These are phyloP conservation scores for Massarina eburnea DNA, from an alignment of 2,329 filamentous ascomycete species.

Conservation along the genomic window DNA sequence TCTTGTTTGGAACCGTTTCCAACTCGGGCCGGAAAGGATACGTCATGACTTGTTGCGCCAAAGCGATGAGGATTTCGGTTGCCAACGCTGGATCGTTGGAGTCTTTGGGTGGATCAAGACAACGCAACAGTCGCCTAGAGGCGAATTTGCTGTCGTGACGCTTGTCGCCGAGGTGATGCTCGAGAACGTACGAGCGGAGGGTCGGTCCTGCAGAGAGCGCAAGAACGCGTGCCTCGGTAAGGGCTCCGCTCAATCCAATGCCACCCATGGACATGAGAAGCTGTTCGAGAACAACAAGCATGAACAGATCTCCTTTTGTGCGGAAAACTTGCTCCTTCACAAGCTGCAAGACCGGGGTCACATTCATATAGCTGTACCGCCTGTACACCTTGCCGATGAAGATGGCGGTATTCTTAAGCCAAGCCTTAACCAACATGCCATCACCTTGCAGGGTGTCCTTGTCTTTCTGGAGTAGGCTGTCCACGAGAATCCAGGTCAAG, in stretches of 20 bases:
- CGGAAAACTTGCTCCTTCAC: constrained; percentile 78
- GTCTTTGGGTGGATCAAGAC: constrained; percentile 61
- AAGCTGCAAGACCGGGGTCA: constrained; percentile 84
- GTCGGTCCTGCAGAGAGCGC: constrained; percentile 85
- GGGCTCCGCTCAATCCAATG: constrained; percentile 81
- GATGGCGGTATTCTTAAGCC: constrained; percentile 86
- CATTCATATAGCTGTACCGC: constrained; percentile 80
- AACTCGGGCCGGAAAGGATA: constrained; percentile 76
- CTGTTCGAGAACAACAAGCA: constrained; percentile 88
- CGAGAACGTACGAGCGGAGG: constrained; percentile 77
- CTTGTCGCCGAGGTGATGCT: constrained; percentile 74
- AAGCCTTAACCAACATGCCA: constrained; percentile 79
- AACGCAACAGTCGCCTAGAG: constrained; percentile 76
- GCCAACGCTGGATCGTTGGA: constrained; percentile 64
- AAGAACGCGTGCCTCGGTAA: constrained; percentile 83
- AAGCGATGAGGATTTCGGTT: constrained; percentile 80
- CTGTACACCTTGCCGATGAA: constrained; percentile 91
- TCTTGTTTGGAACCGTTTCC: constrained; percentile 81
- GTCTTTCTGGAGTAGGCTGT: constrained; percentile 61
- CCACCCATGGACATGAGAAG: constrained; percentile 92
- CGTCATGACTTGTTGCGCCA: constrained; percentile 87
- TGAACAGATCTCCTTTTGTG: constrained; percentile 78
- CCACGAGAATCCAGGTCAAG: constrained; percentile 88
- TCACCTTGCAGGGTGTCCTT: constrained; percentile 63
- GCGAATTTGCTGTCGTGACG: constrained; percentile 75